A percentile compares a stretch with the other conserved stretches of the same genome.
phyloP scores from a whole-genome alignment of 805 yeast genomes.

The Grigorovia jiainica region DNA sequence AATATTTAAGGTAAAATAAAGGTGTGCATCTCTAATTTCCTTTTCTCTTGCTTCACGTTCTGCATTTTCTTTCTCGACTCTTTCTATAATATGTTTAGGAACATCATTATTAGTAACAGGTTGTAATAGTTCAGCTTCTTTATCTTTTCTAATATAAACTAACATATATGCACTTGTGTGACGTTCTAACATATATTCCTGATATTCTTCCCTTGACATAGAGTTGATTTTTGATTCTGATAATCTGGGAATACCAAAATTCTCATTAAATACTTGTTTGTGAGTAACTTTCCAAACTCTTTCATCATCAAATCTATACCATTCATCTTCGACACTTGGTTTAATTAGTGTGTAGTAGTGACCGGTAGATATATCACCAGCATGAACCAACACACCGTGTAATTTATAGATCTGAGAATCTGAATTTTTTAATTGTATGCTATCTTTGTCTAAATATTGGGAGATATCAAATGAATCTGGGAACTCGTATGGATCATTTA shows the following conservation, averaged over 20 bases:
- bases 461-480: slow-evolving; percentile 74
- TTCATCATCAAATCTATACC: slow-evolving; percentile 96
- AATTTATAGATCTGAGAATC: slow-evolving; percentile 47
- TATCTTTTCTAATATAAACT: slow-evolving; percentile 71
- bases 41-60: slow-evolving; percentile 44
- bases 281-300: slow-evolving; percentile 80
- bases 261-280: slow-evolving; percentile 81
- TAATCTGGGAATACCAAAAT: slow-evolving; percentile 71
- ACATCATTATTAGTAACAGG: slow-evolving; percentile 44
- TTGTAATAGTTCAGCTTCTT: slow-evolving; percentile 48
- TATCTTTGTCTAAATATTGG: slow-evolving; percentile 59
- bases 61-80: slow-evolving; percentile 52
- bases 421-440: slow-evolving; percentile 20
- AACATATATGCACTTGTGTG: slow-evolving; percentile 96
- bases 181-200: slow-evolving; percentile 57
- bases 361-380: slow-evolving; percentile 92
- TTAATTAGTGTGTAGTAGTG: slow-evolving; percentile 92
- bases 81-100: slow-evolving; percentile 61
- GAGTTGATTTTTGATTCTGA: slow-evolving; percentile 39
- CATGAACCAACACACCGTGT: slow-evolving; percentile 92
- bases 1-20: slow-evolving; percentile 49
- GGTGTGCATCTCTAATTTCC: slow-evolving; percentile 64
- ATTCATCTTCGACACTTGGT: slow-evolving; percentile 57
- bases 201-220: slow-evolving; percentile 51
- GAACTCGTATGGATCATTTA: slow-evolving; percentile 86